A percentile compares a stretch with the other conserved stretches of the same genome.
phyloP scores from a whole-genome alignment of 495 filamentous ascomycete genomes.

The Penicillium crystallinum region DNA sequence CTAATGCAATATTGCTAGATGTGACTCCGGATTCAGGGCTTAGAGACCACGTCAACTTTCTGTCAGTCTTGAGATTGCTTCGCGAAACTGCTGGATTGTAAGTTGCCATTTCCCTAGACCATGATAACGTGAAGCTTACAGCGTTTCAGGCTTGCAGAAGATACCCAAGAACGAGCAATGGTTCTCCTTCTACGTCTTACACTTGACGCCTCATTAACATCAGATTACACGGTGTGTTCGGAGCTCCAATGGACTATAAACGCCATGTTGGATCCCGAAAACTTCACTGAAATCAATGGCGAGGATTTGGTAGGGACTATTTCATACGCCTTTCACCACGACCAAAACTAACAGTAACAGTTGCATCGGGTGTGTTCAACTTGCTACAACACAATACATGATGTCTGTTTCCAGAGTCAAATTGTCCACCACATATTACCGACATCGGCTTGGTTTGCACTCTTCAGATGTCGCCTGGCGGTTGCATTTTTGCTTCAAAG shows the following conservation, averaged over 20 bases:
- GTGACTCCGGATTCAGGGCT: neutral
- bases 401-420: conserved; percentile 51
- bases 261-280: conserved; percentile 29
- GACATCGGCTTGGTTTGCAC: conserved; percentile 47
- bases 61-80: conserved; percentile 30
- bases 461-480: conserved; percentile 68
- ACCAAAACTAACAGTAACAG: conserved; percentile 31
- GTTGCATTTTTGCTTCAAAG: conserved; percentile 62
- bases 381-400: conserved; percentile 45
- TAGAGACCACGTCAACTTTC: conserved; percentile 8
- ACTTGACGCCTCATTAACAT: conserved; percentile 50
- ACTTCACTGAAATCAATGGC: conserved; percentile 23
- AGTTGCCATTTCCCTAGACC: neutral
- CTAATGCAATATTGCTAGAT: conserved; percentile 7
- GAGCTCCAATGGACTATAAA: conserved; percentile 44
- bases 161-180: conserved; percentile 30
- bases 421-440: conserved; percentile 56
- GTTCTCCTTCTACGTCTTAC: conserved; percentile 54
- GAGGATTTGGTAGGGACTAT: conserved; percentile 27
- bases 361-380: conserved; percentile 49
- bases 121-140: conserved; percentile 1
- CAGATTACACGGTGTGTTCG: conserved; percentile 32
- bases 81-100: conserved; percentile 28
- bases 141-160: conserved; percentile 26
- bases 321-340: neutral